Percentiles rank a stretch among this genome's conserved stretches.
Conservation (phyloP, 2,329 filamentous ascomycete genomes). For the Aureobasidium melanogenum region DNA sequence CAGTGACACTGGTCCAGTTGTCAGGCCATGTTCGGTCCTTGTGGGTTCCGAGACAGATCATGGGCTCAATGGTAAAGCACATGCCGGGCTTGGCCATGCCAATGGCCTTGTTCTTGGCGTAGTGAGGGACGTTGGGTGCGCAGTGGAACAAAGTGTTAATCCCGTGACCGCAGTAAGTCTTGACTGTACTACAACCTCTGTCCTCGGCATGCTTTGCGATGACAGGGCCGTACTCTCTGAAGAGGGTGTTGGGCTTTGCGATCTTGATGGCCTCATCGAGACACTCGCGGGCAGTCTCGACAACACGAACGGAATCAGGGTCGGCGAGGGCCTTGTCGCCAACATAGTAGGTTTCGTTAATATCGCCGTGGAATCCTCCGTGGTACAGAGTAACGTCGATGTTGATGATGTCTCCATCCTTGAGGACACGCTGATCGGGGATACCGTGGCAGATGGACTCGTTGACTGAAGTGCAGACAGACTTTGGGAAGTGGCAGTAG, state of each 20-base stretch:
- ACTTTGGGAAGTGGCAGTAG: conserved; percentile 96
- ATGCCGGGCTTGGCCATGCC: conserved; percentile 91
- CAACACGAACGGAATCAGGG: conserved; percentile 78
- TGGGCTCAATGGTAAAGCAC: conserved; percentile 98
- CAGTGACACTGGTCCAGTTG: conserved; percentile 94
- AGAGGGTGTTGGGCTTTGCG: conserved; percentile 86
- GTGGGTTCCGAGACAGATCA: conserved; percentile 90
- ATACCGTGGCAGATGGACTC: conserved; percentile 99
- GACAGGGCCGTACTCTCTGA: conserved; percentile 85
- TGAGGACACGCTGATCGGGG: conserved; percentile 75
- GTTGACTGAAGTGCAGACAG: conserved; percentile 91
- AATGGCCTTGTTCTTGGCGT: conserved; percentile 96
- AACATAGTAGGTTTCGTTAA: conserved; percentile 99
- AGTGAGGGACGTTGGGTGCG: conserved; percentile 90
- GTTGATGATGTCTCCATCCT: conserved; percentile 94
- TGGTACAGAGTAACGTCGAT: conserved; percentile 94
- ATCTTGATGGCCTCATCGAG: conserved; percentile 83
- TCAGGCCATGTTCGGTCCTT: conserved; percentile 95
- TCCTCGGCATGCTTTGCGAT: conserved; percentile 94
- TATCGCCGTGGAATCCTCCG: conserved; percentile 86
- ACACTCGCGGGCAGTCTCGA: conserved; percentile 82
- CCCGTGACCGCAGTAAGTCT: conserved; percentile 93
- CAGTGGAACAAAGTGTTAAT: conserved; percentile 92
- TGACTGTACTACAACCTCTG: conserved; percentile 78
- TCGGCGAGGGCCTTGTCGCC: conserved; percentile 78